Evolutionary conservation across 352 stramenopile genomes (phyloP).

Genomic region (Globisporangium emineosum): DNA sequence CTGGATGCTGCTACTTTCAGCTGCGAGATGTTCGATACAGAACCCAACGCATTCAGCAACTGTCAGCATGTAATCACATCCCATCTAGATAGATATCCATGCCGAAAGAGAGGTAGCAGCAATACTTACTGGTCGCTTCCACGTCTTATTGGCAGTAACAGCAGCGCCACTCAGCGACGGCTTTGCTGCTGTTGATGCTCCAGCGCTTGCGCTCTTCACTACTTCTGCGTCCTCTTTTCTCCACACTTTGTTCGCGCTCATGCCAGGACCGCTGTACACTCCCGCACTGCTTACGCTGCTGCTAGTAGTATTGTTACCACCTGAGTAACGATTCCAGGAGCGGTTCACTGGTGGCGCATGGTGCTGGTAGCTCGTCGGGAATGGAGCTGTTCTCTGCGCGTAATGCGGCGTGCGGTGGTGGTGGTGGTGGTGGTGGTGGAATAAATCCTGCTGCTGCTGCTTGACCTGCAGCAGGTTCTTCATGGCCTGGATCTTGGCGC

Average conservation of each 20-base stretch:
- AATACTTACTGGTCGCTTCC: slow-evolving; percentile 31
- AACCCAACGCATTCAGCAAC: not conserved
- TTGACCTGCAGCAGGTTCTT: slow-evolving; percentile 73
- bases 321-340: slow-evolving; percentile 38
- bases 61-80: not conserved
- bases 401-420: not conserved
- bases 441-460: slow-evolving; percentile 15
- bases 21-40: not conserved
- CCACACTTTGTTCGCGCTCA: slow-evolving; percentile 64
- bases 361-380: slow-evolving; percentile 8
- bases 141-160: slow-evolving; percentile 22
- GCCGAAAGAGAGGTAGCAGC: not conserved
- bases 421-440: not conserved
- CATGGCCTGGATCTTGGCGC: slow-evolving; percentile 81
- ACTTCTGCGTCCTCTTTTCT: slow-evolving; percentile 22
- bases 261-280: not conserved
- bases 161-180: not conserved
- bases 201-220: not conserved
- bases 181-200: not conserved
- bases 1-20: slow-evolving; percentile 13
- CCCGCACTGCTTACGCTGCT: not conserved
- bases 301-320: not conserved
- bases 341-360: slow-evolving; percentile 27
- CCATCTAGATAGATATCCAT: not conserved
- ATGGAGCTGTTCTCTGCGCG: slow-evolving; percentile 5